Base-by-base conservation (phyloP, 345 rosid genomes). In the Euphorbia peplus region DNA sequence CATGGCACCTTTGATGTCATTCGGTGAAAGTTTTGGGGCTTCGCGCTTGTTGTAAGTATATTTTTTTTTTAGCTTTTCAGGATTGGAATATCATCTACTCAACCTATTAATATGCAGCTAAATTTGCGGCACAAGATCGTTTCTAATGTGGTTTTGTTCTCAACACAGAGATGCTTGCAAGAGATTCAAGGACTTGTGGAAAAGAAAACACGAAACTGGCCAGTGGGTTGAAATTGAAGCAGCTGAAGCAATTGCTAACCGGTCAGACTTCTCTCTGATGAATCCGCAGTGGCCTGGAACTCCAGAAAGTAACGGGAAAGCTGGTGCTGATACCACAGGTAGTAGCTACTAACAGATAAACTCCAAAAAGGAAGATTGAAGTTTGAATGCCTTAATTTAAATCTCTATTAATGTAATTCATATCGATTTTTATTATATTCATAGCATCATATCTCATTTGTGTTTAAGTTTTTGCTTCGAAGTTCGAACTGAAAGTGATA, bases 221-320 rank as follows among this genome's bases (percentile, higher is more conserved):
- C 96, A 88, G 67, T 90, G 98, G 97, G 80, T 86, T 75, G 99
- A 95, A 65, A 83, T 92, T 26, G 98, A 86, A 84, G 87, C 87
- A 57, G 73, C 88, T 32, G 98, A 90, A 74, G 89, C 83, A 62
- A 73, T 83, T 76, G 73, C 84, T 64, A 70, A 72, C 63, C 86
- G 75, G 35, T 71, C 90, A 73, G 91, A 90, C 67, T 74, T 83
- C 74, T 77, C 90, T 66, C 69, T 79, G 57, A 70, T 80, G 73
- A 83, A 83, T 81, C 84, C 88, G 82, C 86, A 76, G 63, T 81
- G 73, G 84, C 75, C 84, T 5, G 92, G 76, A 64, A 73, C 80
- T 75, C 66, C 90, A 35, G 90, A 79, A 67, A 82, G 76, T 61
- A 77, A 75, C 54, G 86, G 87, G 63, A 82, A 84, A 82, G 78